A percentile compares a stretch with the other conserved stretches of the same genome.
Conservation (phyloP, 2,329 filamentous ascomycete species). For the Sclerotinia nivalis region DNA sequence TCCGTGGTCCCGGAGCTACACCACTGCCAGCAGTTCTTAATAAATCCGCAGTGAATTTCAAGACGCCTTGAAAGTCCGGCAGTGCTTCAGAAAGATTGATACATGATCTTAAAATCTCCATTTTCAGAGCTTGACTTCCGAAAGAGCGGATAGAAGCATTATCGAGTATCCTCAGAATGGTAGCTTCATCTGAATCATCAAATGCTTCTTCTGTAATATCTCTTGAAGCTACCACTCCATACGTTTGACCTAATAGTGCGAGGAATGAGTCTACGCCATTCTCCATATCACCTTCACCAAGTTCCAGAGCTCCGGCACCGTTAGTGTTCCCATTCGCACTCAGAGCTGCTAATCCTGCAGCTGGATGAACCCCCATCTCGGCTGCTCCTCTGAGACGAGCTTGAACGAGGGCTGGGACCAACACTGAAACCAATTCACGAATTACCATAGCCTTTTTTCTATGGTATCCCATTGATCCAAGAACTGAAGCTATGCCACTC, state of each 20-base stretch:
- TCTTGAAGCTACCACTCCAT: slow-evolving; percentile 55
- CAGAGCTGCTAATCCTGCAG: slow-evolving; percentile 77
- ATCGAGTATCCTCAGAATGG: slow-evolving; percentile 58
- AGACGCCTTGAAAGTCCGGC: slow-evolving; percentile 86
- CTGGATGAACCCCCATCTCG: slow-evolving; percentile 94
- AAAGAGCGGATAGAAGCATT: slow-evolving; percentile 64
- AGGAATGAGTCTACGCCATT: slow-evolving; percentile 65
- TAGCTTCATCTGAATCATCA: slow-evolving; percentile 54
- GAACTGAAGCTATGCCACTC: slow-evolving; percentile 82
- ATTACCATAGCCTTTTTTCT: slow-evolving; percentile 91
- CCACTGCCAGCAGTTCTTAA: slow-evolving; percentile 80
- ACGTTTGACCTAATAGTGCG: slow-evolving; percentile 60
- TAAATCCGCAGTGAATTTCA: slow-evolving; percentile 82
- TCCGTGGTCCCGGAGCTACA: slow-evolving; percentile 69
- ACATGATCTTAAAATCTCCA: slow-evolving; percentile 84
- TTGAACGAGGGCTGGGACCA: slow-evolving; percentile 84
- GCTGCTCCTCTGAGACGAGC: slow-evolving; percentile 90
- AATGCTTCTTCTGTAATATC: slow-evolving; percentile 24
- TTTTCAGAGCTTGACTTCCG: slow-evolving; percentile 77
- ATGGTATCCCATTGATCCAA: slow-evolving; percentile 75
- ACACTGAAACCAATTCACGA: slow-evolving; percentile 77
- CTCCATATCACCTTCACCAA: slow-evolving; percentile 65
- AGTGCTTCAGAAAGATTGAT: slow-evolving; percentile 92
- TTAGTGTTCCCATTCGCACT: slow-evolving; percentile 51
- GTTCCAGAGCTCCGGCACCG: slow-evolving; percentile 57